These are phyloP conservation scores for Tieghemostelium lacteum DNA, from an alignment of 78 protist genomes.

Conservation along the genomic window DNA sequence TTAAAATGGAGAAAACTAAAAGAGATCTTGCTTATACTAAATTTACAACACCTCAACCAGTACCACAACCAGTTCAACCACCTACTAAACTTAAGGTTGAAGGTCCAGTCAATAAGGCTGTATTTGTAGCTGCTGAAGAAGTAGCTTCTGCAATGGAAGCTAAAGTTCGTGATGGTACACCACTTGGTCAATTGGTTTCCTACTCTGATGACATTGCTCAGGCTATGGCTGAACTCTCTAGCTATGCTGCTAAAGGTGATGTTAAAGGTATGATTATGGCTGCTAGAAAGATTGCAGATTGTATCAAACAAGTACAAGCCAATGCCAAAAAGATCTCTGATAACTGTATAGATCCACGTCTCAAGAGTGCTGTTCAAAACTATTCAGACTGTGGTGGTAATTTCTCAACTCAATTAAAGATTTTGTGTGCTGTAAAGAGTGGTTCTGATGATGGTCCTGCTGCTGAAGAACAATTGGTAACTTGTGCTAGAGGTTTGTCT, in stretches of 20 bases:
- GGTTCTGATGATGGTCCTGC: slow-evolving; percentile 30
- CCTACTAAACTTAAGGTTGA: slow-evolving; percentile 52
- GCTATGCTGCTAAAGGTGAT: slow-evolving; percentile 70
- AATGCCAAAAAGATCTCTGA: slow-evolving; percentile 59
- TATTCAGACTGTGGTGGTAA: slow-evolving; percentile 78
- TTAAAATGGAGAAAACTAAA: slow-evolving; percentile 9
- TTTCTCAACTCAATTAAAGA: slow-evolving; percentile 62
- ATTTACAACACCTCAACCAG: slow-evolving; percentile 8
- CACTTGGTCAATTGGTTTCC: slow-evolving; percentile 53
- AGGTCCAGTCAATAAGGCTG: slow-evolving; percentile 78
- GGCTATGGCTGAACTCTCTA: slow-evolving; percentile 50
- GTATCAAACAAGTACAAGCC: slow-evolving; percentile 37
- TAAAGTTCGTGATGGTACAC: slow-evolving; percentile 71
- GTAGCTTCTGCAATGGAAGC: slow-evolving; percentile 45
- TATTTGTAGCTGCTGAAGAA: slow-evolving; percentile 56
- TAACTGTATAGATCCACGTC: slow-evolving; percentile 55
- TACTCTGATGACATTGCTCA: slow-evolving; percentile 63
- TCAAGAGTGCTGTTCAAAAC: slow-evolving; percentile 60
- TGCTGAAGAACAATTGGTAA: slow-evolving; percentile 71
- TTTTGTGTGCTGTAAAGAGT: slow-evolving; percentile 65
- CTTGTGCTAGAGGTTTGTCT: slow-evolving; percentile 73
- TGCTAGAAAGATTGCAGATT: slow-evolving; percentile 69
- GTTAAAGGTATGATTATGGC: slow-evolving; percentile 76
- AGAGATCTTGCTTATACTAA: slow-evolving; percentile 34
- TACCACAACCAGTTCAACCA: slow-evolving; percentile 14